Base-by-base conservation (phyloP, 805 yeast species). In the Lachancea nothofagi region DNA sequence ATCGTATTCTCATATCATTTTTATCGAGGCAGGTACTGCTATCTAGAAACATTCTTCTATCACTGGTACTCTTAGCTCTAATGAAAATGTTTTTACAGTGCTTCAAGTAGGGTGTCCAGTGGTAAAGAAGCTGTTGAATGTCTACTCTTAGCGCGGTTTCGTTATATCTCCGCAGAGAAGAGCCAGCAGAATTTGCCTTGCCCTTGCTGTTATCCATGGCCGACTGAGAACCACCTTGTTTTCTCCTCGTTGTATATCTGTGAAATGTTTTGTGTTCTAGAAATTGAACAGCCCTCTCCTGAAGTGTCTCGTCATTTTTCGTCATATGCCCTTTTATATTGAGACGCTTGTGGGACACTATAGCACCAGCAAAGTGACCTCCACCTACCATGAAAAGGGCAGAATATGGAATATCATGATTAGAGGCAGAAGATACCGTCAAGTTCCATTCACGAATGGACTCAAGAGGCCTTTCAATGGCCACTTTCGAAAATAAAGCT, bases 351-450 rank as follows among this genome's bases (percentile, higher is more conserved):
- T 89, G 97, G 1, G 87, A 77, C 7, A 93, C 71, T 30, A 93
- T 83, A 0, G 96, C 96, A 14, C 93, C 98, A 0, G 97, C 96
- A 67, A 93, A 93, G 64, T 93, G 97, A 29, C 98, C 98, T 31
- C 97, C 97, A 12, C 97, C 97, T 38, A 93, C 75, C 96, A 93
- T 86, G 49, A 93, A 75, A 9, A 93, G 61, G 0, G 95, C 95
- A 4, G 95, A 84, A 32, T 71, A 70, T 3, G 34, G 40, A 10
- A 15, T 22, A 14, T 29, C 29, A 2, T 12, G 17, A n/a, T n/a
- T 24, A 3, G 65, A 64, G 0, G 38, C 32, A 2, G 53, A 38
- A 10, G 48, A 21, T 44, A 27, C 49, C 59, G 46, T 40, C 46
- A 8, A 41, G 41, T 52, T 67, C 71, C 72, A 71, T 22, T 50